Conservation (phyloP, 148 eudicot genomes). For the Dysphania ambrosioides region DNA sequence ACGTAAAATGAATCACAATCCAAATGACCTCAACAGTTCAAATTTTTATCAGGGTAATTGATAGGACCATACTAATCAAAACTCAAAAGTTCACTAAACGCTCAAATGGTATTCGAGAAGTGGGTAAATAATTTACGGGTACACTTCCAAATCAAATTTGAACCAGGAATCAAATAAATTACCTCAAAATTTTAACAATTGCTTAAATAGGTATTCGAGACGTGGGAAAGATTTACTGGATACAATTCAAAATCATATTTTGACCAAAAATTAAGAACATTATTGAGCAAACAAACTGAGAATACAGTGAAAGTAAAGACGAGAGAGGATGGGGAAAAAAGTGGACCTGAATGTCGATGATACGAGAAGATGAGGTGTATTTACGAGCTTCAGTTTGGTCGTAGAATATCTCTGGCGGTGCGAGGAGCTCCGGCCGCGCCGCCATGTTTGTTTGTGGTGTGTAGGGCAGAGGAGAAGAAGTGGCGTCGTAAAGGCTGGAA, state of each 20-base stretch:
- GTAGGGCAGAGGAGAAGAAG: background rate
- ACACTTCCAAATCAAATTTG: background rate
- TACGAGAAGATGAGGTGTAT: constrained; percentile 93
- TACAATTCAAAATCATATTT: too few species aligned
- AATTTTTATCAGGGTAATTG: background rate
- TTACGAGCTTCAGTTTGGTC: constrained; percentile 82
- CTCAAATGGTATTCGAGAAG: background rate
- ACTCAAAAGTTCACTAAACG: background rate
- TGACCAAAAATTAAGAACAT: background rate
- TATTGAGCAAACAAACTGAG: background rate
- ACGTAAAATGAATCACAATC: background rate
- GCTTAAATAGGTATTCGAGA: too few species aligned
- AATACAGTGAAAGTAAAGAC: background rate
- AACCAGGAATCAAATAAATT: too few species aligned
- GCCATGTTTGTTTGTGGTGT: constrained; percentile 55
- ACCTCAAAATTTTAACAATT: too few species aligned
- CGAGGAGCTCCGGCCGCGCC: constrained; percentile 75
- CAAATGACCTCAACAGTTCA: background rate
- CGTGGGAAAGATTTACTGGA: too few species aligned
- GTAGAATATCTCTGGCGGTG: constrained; percentile 91
- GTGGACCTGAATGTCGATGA: constrained; percentile 82
- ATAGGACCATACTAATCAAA: background rate
- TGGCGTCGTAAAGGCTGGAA: background rate
- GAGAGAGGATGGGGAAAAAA: background rate
- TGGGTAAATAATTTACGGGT: background rate